Conservation (phyloP, 345 rosid species). For the Populus alba region DNA sequence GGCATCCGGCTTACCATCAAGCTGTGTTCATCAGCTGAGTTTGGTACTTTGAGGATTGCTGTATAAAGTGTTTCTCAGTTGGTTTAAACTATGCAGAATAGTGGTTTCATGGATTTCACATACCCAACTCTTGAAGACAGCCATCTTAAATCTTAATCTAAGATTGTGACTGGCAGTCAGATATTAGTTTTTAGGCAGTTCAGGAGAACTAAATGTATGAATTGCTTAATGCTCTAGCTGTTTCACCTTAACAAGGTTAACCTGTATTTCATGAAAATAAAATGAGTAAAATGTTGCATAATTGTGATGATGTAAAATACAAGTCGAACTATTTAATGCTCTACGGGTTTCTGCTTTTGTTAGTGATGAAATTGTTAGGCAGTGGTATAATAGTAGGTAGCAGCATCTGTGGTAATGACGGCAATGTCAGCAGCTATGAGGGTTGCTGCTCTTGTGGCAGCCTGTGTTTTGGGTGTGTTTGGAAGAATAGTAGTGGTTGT, state of each 20-base stretch:
- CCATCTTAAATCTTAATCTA: neutral
- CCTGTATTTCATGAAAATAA: neutral
- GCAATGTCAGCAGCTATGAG: too few species aligned
- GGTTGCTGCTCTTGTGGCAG: too few species aligned
- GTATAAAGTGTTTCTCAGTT: neutral
- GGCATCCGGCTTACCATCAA: neutral
- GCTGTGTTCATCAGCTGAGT: neutral
- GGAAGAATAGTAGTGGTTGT: too few species aligned
- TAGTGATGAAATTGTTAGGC: too few species aligned
- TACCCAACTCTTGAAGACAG: neutral
- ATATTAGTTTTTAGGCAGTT: neutral
- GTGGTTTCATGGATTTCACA: neutral
- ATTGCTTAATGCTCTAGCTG: neutral
- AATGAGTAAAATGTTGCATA: too few species aligned
- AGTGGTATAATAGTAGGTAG: too few species aligned
- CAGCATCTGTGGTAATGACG: too few species aligned
- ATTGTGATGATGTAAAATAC: too few species aligned
- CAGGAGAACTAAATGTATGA: neutral
- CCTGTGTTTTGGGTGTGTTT: too few species aligned
- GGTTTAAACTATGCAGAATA: neutral
- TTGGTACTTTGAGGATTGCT: neutral
- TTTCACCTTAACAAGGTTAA: neutral
- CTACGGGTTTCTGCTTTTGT: too few species aligned
- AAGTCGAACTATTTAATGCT: too few species aligned
- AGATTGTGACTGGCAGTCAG: neutral